A percentile compares a stretch with the other conserved stretches of the same genome.
Conservation (phyloP, 2,329 filamentous ascomycete species). For the Colletotrichum sp. region DNA sequence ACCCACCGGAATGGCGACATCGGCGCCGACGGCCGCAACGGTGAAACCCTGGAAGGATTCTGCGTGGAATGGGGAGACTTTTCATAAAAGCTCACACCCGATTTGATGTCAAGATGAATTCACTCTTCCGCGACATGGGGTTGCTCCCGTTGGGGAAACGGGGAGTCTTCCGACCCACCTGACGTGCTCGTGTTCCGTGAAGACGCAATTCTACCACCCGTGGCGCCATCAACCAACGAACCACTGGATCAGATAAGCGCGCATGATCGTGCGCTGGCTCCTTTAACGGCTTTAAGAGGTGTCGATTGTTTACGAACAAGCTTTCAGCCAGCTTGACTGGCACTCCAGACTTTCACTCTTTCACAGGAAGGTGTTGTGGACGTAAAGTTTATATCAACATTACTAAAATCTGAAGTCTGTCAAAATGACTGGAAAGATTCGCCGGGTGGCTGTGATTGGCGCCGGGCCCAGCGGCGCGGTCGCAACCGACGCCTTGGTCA, state of each 20-base stretch:
- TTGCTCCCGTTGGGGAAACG: not conserved
- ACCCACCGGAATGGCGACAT: not conserved
- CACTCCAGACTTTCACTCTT: accelerated
- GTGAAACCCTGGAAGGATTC: not conserved
- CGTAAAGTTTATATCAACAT: not conserved
- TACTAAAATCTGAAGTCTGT: too few species aligned
- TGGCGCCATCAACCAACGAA: not conserved
- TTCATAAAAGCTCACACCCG: not conserved
- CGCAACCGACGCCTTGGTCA: slow-evolving; percentile 58
- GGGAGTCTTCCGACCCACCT: not conserved
- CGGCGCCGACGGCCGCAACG: not conserved
- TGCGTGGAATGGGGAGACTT: not conserved
- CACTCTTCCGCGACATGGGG: not conserved
- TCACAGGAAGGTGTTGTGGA: accelerated
- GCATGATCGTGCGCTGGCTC: not conserved
- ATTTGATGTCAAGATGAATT: not conserved
- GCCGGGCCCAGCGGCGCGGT: slow-evolving; percentile 63
- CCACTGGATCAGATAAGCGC: not conserved
- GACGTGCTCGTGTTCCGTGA: slow-evolving; percentile 11
- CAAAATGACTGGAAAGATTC: not conserved
- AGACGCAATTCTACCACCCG: slow-evolving; percentile 6
- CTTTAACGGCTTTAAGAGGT: not conserved
- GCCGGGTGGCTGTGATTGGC: slow-evolving; percentile 59
- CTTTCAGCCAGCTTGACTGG: accelerated
- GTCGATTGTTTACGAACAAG: accelerated